These are phyloP conservation scores for Vitis hybrid DNA, from an alignment of 177 flowering plant species.

Conservation along the genomic window DNA sequence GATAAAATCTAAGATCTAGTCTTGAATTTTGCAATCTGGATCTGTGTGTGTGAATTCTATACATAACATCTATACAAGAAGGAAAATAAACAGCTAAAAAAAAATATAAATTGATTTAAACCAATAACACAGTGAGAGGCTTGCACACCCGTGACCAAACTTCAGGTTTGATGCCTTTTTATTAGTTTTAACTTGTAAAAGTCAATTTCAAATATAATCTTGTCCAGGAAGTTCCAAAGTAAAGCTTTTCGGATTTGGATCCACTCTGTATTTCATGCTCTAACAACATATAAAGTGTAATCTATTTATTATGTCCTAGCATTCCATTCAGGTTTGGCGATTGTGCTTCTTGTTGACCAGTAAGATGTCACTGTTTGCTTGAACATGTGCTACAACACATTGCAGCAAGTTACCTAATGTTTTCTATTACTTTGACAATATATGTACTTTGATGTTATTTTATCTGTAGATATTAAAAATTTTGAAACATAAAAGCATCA, in stretches of 20 bases:
- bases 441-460: neutral
- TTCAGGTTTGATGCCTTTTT: no score
- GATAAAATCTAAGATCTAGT: no score
- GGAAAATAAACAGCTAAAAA: no score
- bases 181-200: no score
- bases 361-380: neutral
- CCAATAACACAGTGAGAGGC: no score
- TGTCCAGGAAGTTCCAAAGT: neutral
- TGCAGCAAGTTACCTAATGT: neutral
- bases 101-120: no score
- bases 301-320: neutral
- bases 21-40: no score
- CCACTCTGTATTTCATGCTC: neutral
- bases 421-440: neutral
- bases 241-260: neutral
- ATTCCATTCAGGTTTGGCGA: neutral
- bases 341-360: neutral
- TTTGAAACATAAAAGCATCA: constrained; percentile 69
- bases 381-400: neutral
- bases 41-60: no score
- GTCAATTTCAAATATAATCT: no score
- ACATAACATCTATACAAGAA: no score
- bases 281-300: neutral
- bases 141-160: no score
- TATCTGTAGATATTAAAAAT: constrained; percentile 75